Percentiles rank a stretch among this genome's conserved stretches.
Evolutionary conservation across 2,329 filamentous ascomycete genomes (phyloP).

Genomic region (Sporothrix dimorphospora): DNA sequence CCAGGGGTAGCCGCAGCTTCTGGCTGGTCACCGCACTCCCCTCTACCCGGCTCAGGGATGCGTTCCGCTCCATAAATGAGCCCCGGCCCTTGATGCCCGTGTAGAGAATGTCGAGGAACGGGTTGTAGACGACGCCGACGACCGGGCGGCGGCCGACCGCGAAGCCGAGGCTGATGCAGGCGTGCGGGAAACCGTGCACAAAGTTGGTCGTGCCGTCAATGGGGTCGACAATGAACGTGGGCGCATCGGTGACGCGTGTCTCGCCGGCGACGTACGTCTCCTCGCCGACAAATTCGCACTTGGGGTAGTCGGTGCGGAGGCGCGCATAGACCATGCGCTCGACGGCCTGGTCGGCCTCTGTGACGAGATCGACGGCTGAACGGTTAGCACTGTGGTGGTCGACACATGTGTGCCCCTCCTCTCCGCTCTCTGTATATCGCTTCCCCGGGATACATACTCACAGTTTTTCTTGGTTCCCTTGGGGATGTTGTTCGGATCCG

Average conservation of each 20-base stretch:
- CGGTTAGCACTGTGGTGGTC: background rate
- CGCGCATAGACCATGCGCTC: slow-evolving; percentile 62
- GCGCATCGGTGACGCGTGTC: slow-evolving; percentile 61
- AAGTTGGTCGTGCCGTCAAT: slow-evolving; percentile 86
- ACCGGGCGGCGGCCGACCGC: slow-evolving; percentile 63
- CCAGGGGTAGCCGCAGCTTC: slow-evolving; percentile 45
- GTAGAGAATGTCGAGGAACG: slow-evolving; percentile 71
- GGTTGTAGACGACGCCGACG: slow-evolving; percentile 80
- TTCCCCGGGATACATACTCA: too few relatives aligned
- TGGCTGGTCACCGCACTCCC: background rate
- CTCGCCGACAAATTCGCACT: slow-evolving; percentile 70
- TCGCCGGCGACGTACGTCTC: slow-evolving; percentile 74
- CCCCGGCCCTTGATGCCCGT: slow-evolving; percentile 70
- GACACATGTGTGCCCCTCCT: background rate
- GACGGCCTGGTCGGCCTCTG: slow-evolving; percentile 68
- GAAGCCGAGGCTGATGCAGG: slow-evolving; percentile 77
- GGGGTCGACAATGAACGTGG: slow-evolving; percentile 80
- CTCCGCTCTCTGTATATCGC: too few relatives aligned
- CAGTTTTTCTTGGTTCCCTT: slow-evolving; percentile 68
- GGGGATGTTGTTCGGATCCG: slow-evolving; percentile 61
- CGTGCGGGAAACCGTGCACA: slow-evolving; percentile 73
- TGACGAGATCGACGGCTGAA: slow-evolving; percentile 68
- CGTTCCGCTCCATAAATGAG: slow-evolving; percentile 58
- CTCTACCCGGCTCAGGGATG: slow-evolving; percentile 42
- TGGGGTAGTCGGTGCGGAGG: slow-evolving; percentile 57